phyloP scores from a whole-genome alignment of 164 flowering plant genomes.

The Vitis amurensis region DNA sequence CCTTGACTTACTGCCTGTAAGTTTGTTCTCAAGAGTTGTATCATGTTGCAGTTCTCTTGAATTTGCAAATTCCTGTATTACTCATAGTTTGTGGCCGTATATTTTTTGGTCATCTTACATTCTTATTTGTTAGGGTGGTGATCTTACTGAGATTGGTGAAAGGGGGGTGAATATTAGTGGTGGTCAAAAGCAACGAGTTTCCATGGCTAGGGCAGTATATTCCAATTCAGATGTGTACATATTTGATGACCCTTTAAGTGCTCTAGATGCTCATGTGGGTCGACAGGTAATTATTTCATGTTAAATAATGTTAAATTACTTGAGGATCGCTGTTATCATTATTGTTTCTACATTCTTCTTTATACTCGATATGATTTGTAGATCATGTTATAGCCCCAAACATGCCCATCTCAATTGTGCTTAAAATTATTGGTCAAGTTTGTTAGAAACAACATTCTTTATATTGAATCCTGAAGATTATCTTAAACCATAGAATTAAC shows the following conservation, averaged over 20 bases:
- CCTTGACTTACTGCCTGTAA: conserved; percentile 85
- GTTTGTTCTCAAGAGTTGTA: conserved; percentile 14
- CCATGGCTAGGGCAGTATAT: conserved; percentile 98
- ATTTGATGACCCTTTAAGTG: conserved; percentile 99
- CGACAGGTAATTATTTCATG: conserved; percentile 60
- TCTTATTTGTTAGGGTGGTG: conserved; percentile 74
- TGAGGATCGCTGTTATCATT: background rate
- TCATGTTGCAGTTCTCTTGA: background rate
- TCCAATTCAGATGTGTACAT: conserved; percentile 89
- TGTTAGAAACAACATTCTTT: too few species aligned
- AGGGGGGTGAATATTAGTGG: conserved; percentile 99
- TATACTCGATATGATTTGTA: background rate
- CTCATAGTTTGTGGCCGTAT: background rate
- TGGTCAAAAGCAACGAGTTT: conserved; percentile 98
- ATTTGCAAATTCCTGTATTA: background rate
- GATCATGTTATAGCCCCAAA: too few species aligned
- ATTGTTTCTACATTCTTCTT: background rate
- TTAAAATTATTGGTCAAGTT: too few species aligned
- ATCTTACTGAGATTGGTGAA: conserved; percentile 99
- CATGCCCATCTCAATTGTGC: too few species aligned
- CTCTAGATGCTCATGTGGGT: conserved; percentile 97
- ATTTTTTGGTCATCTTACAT: conserved; percentile 2
- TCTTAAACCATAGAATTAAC: too few species aligned
- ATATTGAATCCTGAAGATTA: too few species aligned
- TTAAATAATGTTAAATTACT: background rate